Base-by-base conservation (phyloP, 129 eudicot species). In the Centella asiatica region DNA sequence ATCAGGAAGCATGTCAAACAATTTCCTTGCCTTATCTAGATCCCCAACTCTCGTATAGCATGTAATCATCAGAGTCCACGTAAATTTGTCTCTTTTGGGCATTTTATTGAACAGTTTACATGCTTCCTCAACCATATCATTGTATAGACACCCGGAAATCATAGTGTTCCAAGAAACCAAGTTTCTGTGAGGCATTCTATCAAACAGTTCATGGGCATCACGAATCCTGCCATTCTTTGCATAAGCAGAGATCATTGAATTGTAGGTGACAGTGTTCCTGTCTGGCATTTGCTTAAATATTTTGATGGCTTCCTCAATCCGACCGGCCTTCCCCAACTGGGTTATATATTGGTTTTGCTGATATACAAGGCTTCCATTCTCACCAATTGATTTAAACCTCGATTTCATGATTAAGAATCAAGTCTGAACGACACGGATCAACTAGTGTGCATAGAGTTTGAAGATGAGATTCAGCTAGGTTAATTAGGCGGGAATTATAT, bases 111-210 rank as follows among this genome's bases (percentile, higher is more conserved):
- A 85, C 76, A 85, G 69, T n/a, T 68, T 55, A 22, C 79, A 66
- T 6, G 88, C 88, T 45, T 54, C 57, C 14, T 78, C 76, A 44
- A 75, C 59, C 56, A 67, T 62, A 33, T 72, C 76, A 64, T 72
- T 72, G 36, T 66, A 70, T 72, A 78, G 28, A 58, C 75, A 81
- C 47, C 88, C 94, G 40, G 78, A 71, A 15, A 85, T 85, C 94
- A 85, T 81, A 4, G 88, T 69, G 77, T 81, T 81, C 94, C 88
- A 85, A 22, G 88, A 85, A 68, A 85, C 81, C 40, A 78, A 57
- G 66, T 78, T 81, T 40, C 76, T 69, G 12, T 10, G 42, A 14
- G 83, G 75, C 88, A 85, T 85, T 68, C 49, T 64, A 49, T 81
- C 79, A 31, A 81, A 85, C 58, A 85, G 70, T 36, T 73, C 23